These are phyloP conservation scores for Gentiana straminea DNA, from an alignment of 257 asterid genomes.

Conservation along the genomic window DNA sequence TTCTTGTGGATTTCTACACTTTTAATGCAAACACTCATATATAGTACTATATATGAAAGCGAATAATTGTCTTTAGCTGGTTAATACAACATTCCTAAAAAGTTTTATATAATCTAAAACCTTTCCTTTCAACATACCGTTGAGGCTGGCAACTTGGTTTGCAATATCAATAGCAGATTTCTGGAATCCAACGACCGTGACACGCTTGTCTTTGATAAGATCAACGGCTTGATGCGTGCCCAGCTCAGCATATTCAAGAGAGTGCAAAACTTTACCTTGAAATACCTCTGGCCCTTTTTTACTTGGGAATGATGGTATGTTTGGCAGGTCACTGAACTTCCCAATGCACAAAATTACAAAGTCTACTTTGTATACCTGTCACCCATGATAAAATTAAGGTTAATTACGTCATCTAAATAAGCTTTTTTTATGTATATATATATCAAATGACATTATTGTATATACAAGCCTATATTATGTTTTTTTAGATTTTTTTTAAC, in stretches of 20 bases:
- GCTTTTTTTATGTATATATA: too few relatives aligned
- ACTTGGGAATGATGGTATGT: constrained; percentile 28
- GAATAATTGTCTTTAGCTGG: too few relatives aligned
- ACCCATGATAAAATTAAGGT: background rate
- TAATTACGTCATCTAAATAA: too few relatives aligned
- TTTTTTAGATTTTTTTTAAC: too few relatives aligned
- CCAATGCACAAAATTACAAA: constrained; percentile 58
- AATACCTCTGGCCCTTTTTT: constrained; percentile 26
- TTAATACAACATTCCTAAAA: too few relatives aligned
- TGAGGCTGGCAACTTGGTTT: constrained; percentile 30
- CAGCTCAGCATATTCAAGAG: constrained; percentile 57
- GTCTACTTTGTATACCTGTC: constrained; percentile 39
- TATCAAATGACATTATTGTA: background rate
- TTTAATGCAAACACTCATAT: too few relatives aligned
- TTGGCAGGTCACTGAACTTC: constrained; percentile 41
- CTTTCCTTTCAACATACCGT: constrained; percentile 18
- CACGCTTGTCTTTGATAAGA: constrained; percentile 31
- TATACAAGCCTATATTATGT: too few relatives aligned
- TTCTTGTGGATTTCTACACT: too few relatives aligned
- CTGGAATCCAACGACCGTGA: constrained; percentile 50
- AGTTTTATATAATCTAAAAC: too few relatives aligned
- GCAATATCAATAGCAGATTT: constrained; percentile 67
- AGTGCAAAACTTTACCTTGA: constrained; percentile 37
- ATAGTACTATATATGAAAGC: too few relatives aligned
- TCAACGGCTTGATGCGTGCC: constrained; percentile 27